Base-by-base conservation (phyloP, 345 rosid species). In the Anacardium occidentale region DNA sequence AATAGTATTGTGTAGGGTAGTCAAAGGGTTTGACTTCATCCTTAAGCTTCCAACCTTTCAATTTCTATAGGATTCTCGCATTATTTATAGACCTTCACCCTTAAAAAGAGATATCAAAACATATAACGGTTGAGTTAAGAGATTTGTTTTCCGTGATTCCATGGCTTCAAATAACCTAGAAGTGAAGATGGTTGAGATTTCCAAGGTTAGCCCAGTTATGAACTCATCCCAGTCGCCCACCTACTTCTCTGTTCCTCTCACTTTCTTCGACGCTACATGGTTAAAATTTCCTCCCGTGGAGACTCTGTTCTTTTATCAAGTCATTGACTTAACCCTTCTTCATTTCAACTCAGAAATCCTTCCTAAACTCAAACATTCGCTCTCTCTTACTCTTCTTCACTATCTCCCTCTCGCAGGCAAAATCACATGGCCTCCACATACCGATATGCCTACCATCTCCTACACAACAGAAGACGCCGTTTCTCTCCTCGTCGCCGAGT, bases 351-450 rank as follows among this genome's bases (percentile, higher is more conserved):
- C 82, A 2, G 75, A 54, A 17, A 66, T 77, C 61, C 71, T 83
- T n/a, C 82, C 83, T 0, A 85, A 68, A 10, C 83, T 85, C 77
- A 83, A 80, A 26, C 77, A 50, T 45, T 80, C 85, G 13, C 77
- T 83, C 40, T 80, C 89, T 20, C 59, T 66, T 22, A 65, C 74
- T 61, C 88, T 85, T 71, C 22, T 37, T 21, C 71, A 77, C 60
- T 80, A 68, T 20, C 82, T 77, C 34, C 85, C 81, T 20, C 68
- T 85, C 61, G 42, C 78, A 2, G 83, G 85, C 15, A 59, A 10
- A 61, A 3, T 83, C 56, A 75, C 50, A 0, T 83, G 85, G 86
- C 66, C 66, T 8, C 40, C 59, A 48, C 45, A 67, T 10, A 62
- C 75, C 17, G 52, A 69, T 0, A 65, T 69, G 32, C 84, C 86